These are phyloP conservation scores for Colletotrichum chrysophilum DNA, from an alignment of 2,329 filamentous ascomycete species.

Conservation along the genomic window DNA sequence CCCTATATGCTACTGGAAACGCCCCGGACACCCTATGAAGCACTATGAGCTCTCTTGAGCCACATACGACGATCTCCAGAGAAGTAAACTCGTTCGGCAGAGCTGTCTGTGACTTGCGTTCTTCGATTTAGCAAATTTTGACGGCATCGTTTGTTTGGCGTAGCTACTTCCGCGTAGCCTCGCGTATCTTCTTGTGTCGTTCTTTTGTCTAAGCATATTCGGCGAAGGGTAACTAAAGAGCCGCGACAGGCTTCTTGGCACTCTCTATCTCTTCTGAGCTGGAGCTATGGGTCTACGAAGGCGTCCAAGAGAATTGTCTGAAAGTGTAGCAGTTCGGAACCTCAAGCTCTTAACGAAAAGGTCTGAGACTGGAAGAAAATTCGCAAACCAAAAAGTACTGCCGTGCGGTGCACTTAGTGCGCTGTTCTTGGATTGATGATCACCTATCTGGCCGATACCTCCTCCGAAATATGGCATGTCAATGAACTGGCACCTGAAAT, in stretches of 20 bases:
- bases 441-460: too few species aligned
- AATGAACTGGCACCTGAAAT: too few species aligned
- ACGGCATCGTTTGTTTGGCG: not conserved
- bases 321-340: not conserved
- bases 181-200: not conserved
- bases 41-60: not conserved
- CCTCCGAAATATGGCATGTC: too few species aligned
- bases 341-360: not conserved
- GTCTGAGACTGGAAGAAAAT: not conserved
- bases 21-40: not conserved
- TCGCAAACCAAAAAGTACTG: not conserved
- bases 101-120: not conserved
- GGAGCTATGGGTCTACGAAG: not conserved
- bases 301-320: not conserved
- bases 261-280: not conserved
- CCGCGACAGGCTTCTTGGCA: not conserved
- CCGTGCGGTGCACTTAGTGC: not conserved
- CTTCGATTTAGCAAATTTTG: not conserved
- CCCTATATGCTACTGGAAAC: not conserved
- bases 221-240: not conserved
- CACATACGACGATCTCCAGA: not conserved
- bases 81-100: not conserved
- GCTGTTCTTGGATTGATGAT: not conserved
- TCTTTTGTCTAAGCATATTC: not conserved
- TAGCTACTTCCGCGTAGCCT: not conserved